Base-by-base conservation (phyloP, 352 stramenopile species). In the Lagenidium sp. region DNA sequence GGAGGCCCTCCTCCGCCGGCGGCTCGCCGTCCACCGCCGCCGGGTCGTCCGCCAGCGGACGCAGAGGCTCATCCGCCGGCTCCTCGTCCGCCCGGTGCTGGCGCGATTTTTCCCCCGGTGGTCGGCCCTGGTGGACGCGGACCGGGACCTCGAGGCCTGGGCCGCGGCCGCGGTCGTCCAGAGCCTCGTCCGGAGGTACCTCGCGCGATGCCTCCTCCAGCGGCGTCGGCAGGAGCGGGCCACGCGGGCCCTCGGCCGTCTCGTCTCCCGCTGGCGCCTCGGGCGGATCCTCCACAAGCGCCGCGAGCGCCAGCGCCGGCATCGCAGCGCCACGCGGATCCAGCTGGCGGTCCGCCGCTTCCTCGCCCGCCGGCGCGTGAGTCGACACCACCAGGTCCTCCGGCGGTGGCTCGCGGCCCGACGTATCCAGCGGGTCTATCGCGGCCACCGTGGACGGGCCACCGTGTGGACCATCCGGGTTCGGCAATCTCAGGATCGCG, bases 101-200 rank as follows among this genome's bases (percentile, higher is more conserved):
- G 39, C 45, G 1, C 41, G 24, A 8, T 57, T 45, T 7, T 85
- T 60, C 53, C 55, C 53, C n/a, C 41, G 41, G 4, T 85, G 68
- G 72, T 15, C 19, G 7, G 21, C 21, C 6, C 12, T 36, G 13
- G 23, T 57, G 19, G 21, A 44, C 4, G 3, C 12, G 0, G 26
- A 36, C 6, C 26, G 15, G 3, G 20, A 47, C 0, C 10, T 20
- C 13, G 75, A 87, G 43, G 23, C 13, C 0, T 4, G 53, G 5
- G 70, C 68, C 6, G 63, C 69, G 0, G 47, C 42, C 1, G 39
- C 68, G 8, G 57, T 68, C 11, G 44, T 82, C 20, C 75, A 87
- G 48, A 60, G 71, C 6, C 26, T 60, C 3, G 50, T 37, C 15
- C 65, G 66, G 5, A 52, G 66, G 13, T 49, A 25, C 2, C 22